phyloP scores from a whole-genome alignment of 768 basidiomycete species.

The Lentinula aciculospora region DNA sequence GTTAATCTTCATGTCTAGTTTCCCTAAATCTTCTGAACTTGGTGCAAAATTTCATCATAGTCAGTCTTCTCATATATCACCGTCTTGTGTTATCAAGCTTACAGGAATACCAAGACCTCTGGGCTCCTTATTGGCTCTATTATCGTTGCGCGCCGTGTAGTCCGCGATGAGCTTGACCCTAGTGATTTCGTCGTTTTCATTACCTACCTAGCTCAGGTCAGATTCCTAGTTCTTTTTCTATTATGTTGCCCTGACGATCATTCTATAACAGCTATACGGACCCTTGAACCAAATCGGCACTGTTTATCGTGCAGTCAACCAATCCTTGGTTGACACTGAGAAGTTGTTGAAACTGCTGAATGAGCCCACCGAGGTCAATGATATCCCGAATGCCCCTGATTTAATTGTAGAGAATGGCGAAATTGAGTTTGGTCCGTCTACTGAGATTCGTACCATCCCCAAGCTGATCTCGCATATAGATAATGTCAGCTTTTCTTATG shows the following conservation, averaged over 20 bases:
- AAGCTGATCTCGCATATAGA: constrained; percentile 33
- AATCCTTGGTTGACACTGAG: constrained; percentile 78
- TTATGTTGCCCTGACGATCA: constrained; percentile 3
- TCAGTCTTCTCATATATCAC: constrained; percentile 24
- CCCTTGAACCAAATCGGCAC: constrained; percentile 76
- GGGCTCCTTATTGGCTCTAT: constrained; percentile 80
- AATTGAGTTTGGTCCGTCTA: constrained; percentile 75
- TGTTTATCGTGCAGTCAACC: constrained; percentile 72
- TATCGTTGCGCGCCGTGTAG: constrained; percentile 70
- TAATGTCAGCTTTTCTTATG: constrained; percentile 85
- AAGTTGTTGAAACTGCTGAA: constrained; percentile 75
- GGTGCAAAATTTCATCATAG: constrained; percentile 78
- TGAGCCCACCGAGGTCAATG: constrained; percentile 80
- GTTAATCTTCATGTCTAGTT: constrained; percentile 27
- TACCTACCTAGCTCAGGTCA: constrained; percentile 73
- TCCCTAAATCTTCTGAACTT: constrained; percentile 73
- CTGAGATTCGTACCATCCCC: not conserved
- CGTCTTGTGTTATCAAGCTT: not conserved
- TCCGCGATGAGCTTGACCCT: constrained; percentile 41
- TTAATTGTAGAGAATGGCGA: constrained; percentile 68
- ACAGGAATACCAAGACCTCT: constrained; percentile 39
- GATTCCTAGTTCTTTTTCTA: constrained; percentile 7
- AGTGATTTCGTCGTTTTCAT: constrained; percentile 77
- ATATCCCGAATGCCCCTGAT: constrained; percentile 70
- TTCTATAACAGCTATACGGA: constrained; percentile 47